A percentile compares a stretch with the other conserved stretches of the same genome.
Conservation (phyloP, 345 rosid species). For the Citrus reticulata region DNA sequence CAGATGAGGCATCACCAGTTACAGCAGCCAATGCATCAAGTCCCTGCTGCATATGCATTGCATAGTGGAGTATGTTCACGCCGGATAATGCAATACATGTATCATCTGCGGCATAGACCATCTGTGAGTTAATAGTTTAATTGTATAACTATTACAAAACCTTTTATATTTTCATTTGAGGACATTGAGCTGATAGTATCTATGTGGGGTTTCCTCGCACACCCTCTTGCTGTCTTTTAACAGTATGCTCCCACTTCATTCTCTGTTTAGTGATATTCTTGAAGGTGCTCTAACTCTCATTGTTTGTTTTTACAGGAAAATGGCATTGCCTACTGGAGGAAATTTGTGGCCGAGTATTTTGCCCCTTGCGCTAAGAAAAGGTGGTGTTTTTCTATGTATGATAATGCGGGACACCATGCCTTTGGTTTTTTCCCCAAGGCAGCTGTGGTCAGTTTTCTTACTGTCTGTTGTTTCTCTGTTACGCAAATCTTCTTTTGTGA, state of each 20-base stretch:
- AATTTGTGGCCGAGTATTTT: constrained; percentile 37
- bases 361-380: constrained; percentile 35
- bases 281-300: neutral
- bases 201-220: neutral
- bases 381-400: constrained; percentile 41
- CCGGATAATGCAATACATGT: constrained; percentile 23
- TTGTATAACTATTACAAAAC: neutral
- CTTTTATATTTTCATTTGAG: neutral
- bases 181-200: neutral
- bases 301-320: constrained; percentile 25
- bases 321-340: constrained; percentile 40
- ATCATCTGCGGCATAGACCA: constrained; percentile 23
- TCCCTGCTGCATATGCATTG: constrained; percentile 3
- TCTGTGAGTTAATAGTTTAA: constrained; percentile 8
- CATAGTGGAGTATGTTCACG: constrained; percentile 14
- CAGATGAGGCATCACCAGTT: constrained; percentile 10
- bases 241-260: neutral
- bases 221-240: neutral
- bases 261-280: neutral
- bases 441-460: constrained; percentile 16
- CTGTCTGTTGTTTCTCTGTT: neutral
- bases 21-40: constrained; percentile 1
- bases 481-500: neutral
- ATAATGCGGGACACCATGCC: constrained; percentile 14
- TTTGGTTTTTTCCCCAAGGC: constrained; percentile 31